Base-by-base conservation (phyloP, 2,329 filamentous ascomycete genomes). In the Lecanicillium sp. region DNA sequence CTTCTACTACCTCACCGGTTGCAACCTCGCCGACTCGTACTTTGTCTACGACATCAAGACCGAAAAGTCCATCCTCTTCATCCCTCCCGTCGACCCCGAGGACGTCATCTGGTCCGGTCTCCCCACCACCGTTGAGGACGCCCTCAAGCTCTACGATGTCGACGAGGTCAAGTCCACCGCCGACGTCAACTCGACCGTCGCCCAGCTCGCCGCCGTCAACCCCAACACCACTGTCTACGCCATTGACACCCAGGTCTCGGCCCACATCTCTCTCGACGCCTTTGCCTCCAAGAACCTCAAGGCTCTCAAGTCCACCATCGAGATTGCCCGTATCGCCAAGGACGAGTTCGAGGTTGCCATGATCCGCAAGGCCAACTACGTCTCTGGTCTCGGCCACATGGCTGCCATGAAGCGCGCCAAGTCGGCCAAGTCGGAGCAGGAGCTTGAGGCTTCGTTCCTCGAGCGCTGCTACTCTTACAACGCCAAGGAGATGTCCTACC, bases 1-100 rank as follows among this genome's bases (percentile, higher is more conserved):
- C 66, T 98, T 98, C 72, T 96, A 87, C 78, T 98, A 98, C 68
- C 75, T 97, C 37, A 91, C 88, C 20, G 93, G 93, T 57, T 94
- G 74, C 62, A 77, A 83, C 53, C 75, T 94, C 24, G 79, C 90
- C 51, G 90, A 96, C 66, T 85, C 85, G 59, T 83, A 84, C 62
- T 78, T 89, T 51, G 78, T 84, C 49, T 95, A 96, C 72, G 84
- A 95, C 55, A 84, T 95, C 50, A 72, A 78, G 38, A 75, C 79
- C 40, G 77, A 82, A 55, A 81, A 82, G 57, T 79, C 90, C 33
- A 94, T 84, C 3, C 81, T 98, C 41, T 98, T 90, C 70, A 91
- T 98, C 58, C 91, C 93, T 2, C 87, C 90, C 14, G 79, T 90
- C 58, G 83, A 95, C 57, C 79, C 88, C n/a, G 87, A 93, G 36